phyloP scores from a whole-genome alignment of 331 rosid species.

The Quercus phellos region DNA sequence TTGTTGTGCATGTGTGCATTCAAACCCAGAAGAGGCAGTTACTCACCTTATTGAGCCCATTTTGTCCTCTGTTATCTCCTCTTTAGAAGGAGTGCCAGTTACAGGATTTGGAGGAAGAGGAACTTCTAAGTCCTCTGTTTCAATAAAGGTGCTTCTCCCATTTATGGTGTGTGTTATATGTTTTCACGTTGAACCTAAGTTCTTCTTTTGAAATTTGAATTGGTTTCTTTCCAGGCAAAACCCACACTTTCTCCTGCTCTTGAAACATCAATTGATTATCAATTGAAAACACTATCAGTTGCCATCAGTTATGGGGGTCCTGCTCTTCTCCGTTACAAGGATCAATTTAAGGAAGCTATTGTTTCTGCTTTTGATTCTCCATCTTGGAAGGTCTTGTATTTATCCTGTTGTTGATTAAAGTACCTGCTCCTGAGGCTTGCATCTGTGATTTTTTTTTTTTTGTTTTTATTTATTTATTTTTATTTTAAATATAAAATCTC shows the following conservation, averaged over 20 bases:
- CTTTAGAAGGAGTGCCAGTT: conserved; percentile 67
- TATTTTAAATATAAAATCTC: not conserved
- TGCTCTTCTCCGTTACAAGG: conserved; percentile 66
- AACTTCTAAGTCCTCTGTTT: conserved; percentile 35
- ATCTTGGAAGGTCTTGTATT: conserved; percentile 83
- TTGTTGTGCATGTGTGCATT: conserved; percentile 91
- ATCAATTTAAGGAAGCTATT: conserved; percentile 66
- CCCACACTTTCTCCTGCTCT: conserved; percentile 90
- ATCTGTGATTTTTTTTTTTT: not conserved
- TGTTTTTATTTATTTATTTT: not conserved
- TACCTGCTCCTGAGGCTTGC: conserved; percentile 13
- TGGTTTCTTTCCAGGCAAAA: conserved; percentile 55
- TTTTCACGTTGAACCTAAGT: conserved; percentile 15
- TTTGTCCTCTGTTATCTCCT: conserved; percentile 65
- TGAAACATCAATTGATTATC: conserved; percentile 92
- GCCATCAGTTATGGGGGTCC: conserved; percentile 86
- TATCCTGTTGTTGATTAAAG: conserved; percentile 11
- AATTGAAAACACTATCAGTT: conserved; percentile 75
- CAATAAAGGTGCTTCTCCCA: conserved; percentile 54
- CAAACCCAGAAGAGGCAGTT: conserved; percentile 91
- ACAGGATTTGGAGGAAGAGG: conserved; percentile 93
- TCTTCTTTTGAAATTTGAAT: conserved; percentile 22
- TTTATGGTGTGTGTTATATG: conserved; percentile 18
- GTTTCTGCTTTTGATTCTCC: conserved; percentile 88
- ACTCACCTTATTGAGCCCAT: conserved; percentile 79